Evolutionary conservation across 345 rosid species (phyloP).

Genomic region (Citrus australasica): DNA sequence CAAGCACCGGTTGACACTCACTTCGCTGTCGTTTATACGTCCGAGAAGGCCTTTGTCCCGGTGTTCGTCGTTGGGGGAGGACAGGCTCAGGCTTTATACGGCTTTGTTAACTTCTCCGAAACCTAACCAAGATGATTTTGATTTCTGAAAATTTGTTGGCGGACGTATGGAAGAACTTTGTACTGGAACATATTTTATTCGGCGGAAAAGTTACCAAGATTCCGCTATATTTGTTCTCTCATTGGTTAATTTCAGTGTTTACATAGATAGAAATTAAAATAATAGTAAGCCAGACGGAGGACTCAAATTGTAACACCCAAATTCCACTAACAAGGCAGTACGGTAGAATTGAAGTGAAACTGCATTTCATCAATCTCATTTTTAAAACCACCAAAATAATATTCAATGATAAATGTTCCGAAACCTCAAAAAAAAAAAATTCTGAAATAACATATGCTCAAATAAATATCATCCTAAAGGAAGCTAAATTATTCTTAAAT

Average conservation of each 20-base stretch:
- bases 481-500: too few species aligned
- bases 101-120: slow-evolving; percentile 93
- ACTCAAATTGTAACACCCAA: background rate
- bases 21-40: slow-evolving; percentile 80
- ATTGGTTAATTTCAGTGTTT: background rate
- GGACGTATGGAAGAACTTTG: background rate
- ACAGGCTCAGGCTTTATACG: slow-evolving; percentile 79
- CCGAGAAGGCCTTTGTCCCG: slow-evolving; percentile 87
- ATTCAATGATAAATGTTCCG: too few species aligned
- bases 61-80: slow-evolving; percentile 87
- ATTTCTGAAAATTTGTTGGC: slow-evolving; percentile 35
- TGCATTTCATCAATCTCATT: too few species aligned
- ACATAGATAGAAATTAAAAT: too few species aligned
- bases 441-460: too few species aligned
- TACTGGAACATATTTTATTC: background rate
- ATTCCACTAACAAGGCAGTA: too few species aligned
- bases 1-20: slow-evolving; percentile 74
- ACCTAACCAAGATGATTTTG: slow-evolving; percentile 92
- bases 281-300: background rate
- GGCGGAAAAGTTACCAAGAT: background rate
- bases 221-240: background rate
- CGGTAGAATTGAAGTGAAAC: too few species aligned
- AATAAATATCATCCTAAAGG: too few species aligned
- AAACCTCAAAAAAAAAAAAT: too few species aligned
- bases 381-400: too few species aligned